A percentile compares a stretch with the other conserved stretches of the same genome.
Conservation (phyloP, 805 yeast species). For the Kodamaea kaohsiungensis region DNA sequence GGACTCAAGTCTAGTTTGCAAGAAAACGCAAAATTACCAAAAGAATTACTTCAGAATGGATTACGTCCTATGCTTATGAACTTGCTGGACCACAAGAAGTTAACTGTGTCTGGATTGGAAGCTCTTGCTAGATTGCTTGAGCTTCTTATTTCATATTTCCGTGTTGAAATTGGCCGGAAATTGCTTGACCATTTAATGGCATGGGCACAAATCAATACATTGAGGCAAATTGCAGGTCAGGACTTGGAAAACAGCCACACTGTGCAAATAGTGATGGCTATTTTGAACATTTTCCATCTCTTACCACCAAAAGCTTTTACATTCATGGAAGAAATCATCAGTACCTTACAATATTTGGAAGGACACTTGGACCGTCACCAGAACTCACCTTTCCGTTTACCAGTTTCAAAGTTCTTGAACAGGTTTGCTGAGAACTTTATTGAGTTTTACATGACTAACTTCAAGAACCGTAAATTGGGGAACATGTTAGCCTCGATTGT, state of each 20-base stretch:
- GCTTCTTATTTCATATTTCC: constrained; percentile 85
- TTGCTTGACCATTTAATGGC: constrained; percentile 91
- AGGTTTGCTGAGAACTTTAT: constrained; percentile 77
- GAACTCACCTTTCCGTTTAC: constrained; percentile 86
- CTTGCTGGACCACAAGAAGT: constrained; percentile 86
- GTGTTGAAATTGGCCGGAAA: constrained; percentile 95
- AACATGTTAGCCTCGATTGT: constrained; percentile 68
- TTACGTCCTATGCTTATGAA: constrained; percentile 94
- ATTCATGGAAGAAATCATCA: constrained; percentile 83
- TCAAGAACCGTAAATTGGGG: constrained; percentile 64
- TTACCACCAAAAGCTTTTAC: constrained; percentile 91
- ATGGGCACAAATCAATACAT: constrained; percentile 84
- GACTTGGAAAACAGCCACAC: constrained; percentile 80
- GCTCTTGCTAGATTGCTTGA: constrained; percentile 87
- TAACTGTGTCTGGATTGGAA: constrained; percentile 86
- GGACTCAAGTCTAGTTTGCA: constrained; percentile 83
- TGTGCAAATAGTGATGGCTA: constrained; percentile 84
- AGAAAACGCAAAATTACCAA: constrained; percentile 86
- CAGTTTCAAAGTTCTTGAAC: constrained; percentile 82
- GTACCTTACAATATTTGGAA: constrained; percentile 75
- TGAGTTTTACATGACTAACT: constrained; percentile 66
- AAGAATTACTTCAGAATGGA: constrained; percentile 92
- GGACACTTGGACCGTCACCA: constrained; percentile 81
- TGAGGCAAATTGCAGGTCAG: constrained; percentile 75
- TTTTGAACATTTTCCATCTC: constrained; percentile 86